Evolutionary conservation across 257 asterid genomes (phyloP), one percentile per base, ranked within the genome.

Genomic region (Salvia rosmarinus): DNA sequence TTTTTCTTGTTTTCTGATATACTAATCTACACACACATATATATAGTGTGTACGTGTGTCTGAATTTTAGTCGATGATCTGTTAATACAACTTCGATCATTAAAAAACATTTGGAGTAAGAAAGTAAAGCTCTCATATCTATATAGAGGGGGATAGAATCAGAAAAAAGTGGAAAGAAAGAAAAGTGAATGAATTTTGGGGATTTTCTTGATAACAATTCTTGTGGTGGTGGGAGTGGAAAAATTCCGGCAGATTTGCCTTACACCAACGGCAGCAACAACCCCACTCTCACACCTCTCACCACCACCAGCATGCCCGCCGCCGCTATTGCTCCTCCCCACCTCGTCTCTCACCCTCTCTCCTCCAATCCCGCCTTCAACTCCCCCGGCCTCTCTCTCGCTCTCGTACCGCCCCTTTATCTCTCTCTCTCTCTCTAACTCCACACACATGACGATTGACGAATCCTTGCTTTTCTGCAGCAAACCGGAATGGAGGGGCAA

Each of bases 381-480:
- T 85, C 99, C 39, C 79, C 97, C 37, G 95, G 89, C 62, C 99
- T 95, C 79, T 91, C 99, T 50, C 93, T 95, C 9, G 97, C 96
- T 17, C 99, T 95, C 52, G 99, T 95, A 87, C 19, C 23, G 2
- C 25, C 54, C 9, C 34, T 4, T 30, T n/a, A 25, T 13, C 66
- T 67, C 20, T 46, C 21, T 42, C 34, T 12, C 57, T 73, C 42
- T 44, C 28, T 67, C 0, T 23, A 14, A 17, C 0, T 52, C 3
- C 4, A n/a, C 19, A 40, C n/a, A 5, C 30, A 21, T 14, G 37
- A 4, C 1, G 1, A 9, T 1, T 37, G 28, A 6, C 2, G 28
- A 39, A 40, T 55, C 4, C 14, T 79, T 64, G 46, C 49, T 35
- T 68, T 39, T 35, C 9, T 19, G 70, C 78, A 91, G 98, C 91